Base-by-base conservation (phyloP, 768 basidiomycete genomes). In the Podaxis carcinomalis region DNA sequence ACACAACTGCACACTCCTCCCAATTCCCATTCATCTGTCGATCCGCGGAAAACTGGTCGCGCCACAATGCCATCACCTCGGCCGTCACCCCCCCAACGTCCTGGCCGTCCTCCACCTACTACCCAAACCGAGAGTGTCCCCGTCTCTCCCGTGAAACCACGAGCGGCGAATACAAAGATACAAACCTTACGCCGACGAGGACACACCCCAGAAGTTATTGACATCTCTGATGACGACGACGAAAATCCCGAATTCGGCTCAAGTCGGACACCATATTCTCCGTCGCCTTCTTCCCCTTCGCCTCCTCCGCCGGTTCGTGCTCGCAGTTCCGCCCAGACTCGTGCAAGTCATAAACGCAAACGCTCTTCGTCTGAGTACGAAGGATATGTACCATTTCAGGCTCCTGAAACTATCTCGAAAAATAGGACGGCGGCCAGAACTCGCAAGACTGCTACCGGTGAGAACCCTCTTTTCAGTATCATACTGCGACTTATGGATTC, bases 1-100 rank as follows among this genome's bases (percentile, higher is more conserved):
- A 4, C 44, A 5, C 78, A 80, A 61, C 67, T 80, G 4, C 68
- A 75, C 56, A 80, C 78, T 2, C 79, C 78, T 37, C 79, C 80
- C 9, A 70, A 66, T 49, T 80, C 79, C 13, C 36, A 57, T 13
- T 61, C 63, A 2, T 54, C 55, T 28, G 7, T 47, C 1, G 51
- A 58, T 47, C 46, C 23, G 10, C 42, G 35, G n/a, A 39, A 23
- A 25, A 11, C 46, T n/a, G 39, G 32, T 21, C 37, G 14, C 36
- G 14, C 39, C 37, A 16, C 13, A 6, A 52, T 52, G 10, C 46
- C 54, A 14, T 47, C 46, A 1, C 59, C 53, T 49, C 54, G 5
- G 7, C 16, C 16, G 28, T 23, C 62, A 36, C 46, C 63, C 27
- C 42, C 54, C 36, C 5, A 6, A 16, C 39, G 23, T 10, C 19